These are phyloP conservation scores for Aspergillus olivimuriae DNA, from an alignment of 495 filamentous ascomycete species.

Conservation along the genomic window DNA sequence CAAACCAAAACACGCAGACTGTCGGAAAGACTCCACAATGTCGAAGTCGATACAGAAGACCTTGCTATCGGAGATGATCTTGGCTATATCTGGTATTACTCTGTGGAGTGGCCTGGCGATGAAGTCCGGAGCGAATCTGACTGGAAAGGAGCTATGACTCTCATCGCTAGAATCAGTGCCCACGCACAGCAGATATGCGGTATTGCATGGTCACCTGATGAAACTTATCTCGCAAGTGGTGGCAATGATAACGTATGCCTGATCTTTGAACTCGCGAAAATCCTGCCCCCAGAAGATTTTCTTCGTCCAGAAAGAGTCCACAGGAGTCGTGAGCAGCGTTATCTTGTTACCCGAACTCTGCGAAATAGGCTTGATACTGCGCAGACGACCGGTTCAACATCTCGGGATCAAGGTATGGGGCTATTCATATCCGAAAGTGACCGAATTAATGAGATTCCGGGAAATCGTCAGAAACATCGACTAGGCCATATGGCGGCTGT, in stretches of 20 bases:
- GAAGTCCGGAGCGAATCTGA: conserved; percentile 39
- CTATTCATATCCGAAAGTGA: conserved; percentile 24
- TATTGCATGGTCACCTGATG: conserved; percentile 77
- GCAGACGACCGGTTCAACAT: too few relatives aligned
- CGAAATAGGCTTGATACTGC: too few relatives aligned
- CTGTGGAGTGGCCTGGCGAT: conserved; percentile 72
- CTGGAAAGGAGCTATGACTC: conserved; percentile 72
- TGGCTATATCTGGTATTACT: conserved; percentile 84
- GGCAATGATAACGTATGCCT: conserved; percentile 89
- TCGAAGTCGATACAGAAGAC: conserved; percentile 54
- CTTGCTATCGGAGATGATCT: conserved; percentile 82
- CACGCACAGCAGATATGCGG: conserved; percentile 93
- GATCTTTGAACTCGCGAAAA: conserved; percentile 64
- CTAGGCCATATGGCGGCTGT: conserved; percentile 82
- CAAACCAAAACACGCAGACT: conserved; percentile 36
- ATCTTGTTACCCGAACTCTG: too few relatives aligned
- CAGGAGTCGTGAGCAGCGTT: not conserved
- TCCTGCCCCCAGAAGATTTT: conserved; percentile 36
- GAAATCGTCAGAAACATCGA: conserved; percentile 59
- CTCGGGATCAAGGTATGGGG: too few relatives aligned
- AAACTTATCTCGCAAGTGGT: conserved; percentile 73
- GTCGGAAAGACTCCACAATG: conserved; percentile 30
- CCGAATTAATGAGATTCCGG: conserved; percentile 24
- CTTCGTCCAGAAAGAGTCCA: not conserved
- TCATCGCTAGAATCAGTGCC: conserved; percentile 68